Conservation (phyloP, 176 grass and related monocot species). For the Musa itinerans region DNA sequence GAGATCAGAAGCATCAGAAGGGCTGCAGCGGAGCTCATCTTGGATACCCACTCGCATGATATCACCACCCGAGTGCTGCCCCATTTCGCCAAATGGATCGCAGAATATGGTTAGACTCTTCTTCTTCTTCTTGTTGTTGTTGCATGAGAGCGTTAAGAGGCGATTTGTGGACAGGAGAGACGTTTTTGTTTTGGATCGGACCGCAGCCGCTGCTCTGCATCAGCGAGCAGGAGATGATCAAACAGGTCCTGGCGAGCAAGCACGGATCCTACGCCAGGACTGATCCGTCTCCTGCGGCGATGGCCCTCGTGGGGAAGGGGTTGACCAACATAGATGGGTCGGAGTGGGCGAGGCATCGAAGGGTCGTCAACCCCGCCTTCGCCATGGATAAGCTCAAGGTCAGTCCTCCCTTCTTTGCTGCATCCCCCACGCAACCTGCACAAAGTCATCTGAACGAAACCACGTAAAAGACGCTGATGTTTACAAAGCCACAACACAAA, state of each 20-base stretch:
- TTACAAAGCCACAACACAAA: no score
- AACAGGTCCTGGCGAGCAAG: constrained; percentile 32
- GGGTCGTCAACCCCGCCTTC: constrained; percentile 47
- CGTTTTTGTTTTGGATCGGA: constrained; percentile 44
- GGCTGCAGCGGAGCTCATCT: constrained; percentile 16
- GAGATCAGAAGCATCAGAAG: constrained; percentile 32
- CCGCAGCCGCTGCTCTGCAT: constrained; percentile 26
- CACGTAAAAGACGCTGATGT: no score
- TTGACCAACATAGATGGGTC: constrained; percentile 36
- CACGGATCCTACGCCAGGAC: constrained; percentile 31
- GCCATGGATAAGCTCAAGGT: constrained; percentile 60
- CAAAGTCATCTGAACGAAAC: no score
- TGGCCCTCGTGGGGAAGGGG: constrained; percentile 41
- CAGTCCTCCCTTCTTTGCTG: background rate
- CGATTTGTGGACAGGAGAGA: constrained; percentile 20
- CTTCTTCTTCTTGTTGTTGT: background rate
- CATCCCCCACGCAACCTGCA: no score
- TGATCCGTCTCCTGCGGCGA: constrained; percentile 1
- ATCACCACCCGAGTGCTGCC: constrained; percentile 34
- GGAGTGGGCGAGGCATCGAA: constrained; percentile 54
- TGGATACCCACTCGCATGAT: constrained; percentile 38
- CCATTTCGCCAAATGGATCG: constrained; percentile 39
- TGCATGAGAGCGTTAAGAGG: background rate
- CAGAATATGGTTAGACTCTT: constrained; percentile 25
- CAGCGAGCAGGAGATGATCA: constrained; percentile 30